These are phyloP conservation scores for Neocucurbitaria cava DNA, from an alignment of 2,329 filamentous ascomycete species.

Conservation along the genomic window DNA sequence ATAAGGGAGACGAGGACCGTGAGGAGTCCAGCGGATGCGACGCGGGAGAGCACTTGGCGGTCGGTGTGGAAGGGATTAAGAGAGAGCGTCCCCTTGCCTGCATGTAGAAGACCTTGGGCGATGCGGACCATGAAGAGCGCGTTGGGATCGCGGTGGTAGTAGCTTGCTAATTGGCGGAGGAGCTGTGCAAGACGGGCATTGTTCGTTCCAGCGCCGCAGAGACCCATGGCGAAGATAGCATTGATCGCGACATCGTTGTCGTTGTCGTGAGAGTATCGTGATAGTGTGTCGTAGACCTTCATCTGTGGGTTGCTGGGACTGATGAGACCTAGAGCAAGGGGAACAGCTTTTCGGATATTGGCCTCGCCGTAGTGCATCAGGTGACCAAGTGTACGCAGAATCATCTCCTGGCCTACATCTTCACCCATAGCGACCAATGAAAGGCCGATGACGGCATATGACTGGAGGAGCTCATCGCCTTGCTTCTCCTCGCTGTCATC, in stretches of 20 bases:
- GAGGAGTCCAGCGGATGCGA: conserved; percentile 86
- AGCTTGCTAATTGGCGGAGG: conserved; percentile 91
- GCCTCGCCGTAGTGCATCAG: conserved; percentile 99
- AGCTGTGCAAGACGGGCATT: conserved; percentile 96
- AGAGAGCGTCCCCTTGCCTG: conserved; percentile 97
- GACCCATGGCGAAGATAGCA: conserved; percentile 98
- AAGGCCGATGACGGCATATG: conserved; percentile 93
- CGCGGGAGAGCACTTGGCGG: conserved; percentile 90
- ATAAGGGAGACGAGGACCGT: conserved; percentile 93
- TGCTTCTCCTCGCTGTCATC: conserved; percentile 89
- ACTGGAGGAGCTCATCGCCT: conserved; percentile 92
- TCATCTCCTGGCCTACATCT: conserved; percentile 98
- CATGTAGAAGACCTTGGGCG: conserved; percentile 94
- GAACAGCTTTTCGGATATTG: conserved; percentile 96
- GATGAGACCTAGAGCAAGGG: conserved; percentile 93
- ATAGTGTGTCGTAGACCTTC: conserved; percentile 99
- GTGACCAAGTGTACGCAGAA: conserved; percentile 94
- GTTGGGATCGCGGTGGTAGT: conserved; percentile 96
- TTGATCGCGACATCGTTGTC: conserved; percentile 98
- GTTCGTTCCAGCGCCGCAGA: conserved; percentile 95
- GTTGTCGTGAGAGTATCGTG: conserved; percentile 97
- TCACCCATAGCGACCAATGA: conserved; percentile 97
- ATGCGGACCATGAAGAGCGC: conserved; percentile 99
- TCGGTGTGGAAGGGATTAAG: conserved; percentile 99
- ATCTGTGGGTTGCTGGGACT: conserved; percentile 99